Conservation (phyloP, 2,329 filamentous ascomycete genomes). For the Amesomyces nigricolor region DNA sequence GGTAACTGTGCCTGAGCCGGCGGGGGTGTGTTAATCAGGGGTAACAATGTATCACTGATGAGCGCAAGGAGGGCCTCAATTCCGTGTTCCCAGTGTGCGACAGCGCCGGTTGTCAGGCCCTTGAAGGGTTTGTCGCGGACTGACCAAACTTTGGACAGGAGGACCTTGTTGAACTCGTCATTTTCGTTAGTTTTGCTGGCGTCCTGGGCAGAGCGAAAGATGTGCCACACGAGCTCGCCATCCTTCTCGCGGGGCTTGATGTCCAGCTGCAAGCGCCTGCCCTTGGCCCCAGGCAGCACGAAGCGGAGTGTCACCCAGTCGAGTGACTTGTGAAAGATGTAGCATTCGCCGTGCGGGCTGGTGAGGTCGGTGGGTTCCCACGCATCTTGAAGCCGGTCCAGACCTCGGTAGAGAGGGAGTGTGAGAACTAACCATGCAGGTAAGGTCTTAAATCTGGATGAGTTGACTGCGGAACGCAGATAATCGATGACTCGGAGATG, state of each 20-base stretch:
- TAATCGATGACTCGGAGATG: conserved; percentile 59
- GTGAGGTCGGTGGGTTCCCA: conserved; percentile 40
- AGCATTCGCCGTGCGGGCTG: conserved; percentile 43
- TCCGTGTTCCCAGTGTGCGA: conserved; percentile 38
- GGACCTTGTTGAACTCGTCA: conserved; percentile 34
- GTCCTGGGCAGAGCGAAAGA: conserved; percentile 22
- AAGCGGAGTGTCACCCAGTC: conserved; percentile 57
- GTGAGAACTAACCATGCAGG: conserved; percentile 53
- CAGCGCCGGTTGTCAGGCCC: conserved; percentile 44
- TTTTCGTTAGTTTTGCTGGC: conserved; percentile 27
- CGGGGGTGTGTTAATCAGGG: conserved; percentile 25
- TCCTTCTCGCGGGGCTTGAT: conserved; percentile 46
- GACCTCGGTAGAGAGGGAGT: conserved; percentile 57
- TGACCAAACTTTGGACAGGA: conserved; percentile 43
- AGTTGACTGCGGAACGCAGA: conserved; percentile 54
- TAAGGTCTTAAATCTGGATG: conserved; percentile 47
- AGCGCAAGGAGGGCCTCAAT: conserved; percentile 42
- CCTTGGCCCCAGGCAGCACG: conserved; percentile 32
- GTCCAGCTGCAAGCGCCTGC: conserved; percentile 41
- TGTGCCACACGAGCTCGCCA: conserved; percentile 34
- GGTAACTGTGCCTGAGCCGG: conserved; percentile 21
- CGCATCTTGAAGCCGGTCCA: conserved; percentile 54
- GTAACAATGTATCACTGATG: conserved; percentile 43
- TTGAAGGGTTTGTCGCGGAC: conserved; percentile 41
- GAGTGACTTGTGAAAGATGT: conserved; percentile 47